Base-by-base conservation (phyloP, 78 protist genomes). In the Dictyostelium firmibasis region DNA sequence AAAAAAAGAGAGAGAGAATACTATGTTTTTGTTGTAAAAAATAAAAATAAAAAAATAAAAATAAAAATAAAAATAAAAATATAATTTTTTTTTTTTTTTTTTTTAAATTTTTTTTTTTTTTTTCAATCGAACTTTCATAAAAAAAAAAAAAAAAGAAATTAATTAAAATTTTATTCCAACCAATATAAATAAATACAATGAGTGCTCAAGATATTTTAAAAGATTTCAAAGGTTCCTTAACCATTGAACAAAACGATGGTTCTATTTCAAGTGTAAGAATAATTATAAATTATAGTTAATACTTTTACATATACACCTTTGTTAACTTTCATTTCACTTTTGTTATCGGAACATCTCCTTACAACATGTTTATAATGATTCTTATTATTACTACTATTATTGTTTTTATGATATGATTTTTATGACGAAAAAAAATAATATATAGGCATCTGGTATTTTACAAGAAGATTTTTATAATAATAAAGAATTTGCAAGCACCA, bases 221-320 rank as follows among this genome's bases (percentile, higher is more conserved):
- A 6, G 86, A 88, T 31, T 88, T 88, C 31, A 88, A 88, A 67
- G 86, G 86, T 62, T 88, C 93, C 78, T 60, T 88, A 72, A 88
- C 86, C 20, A 33, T 88, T 11, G 93, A 88, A 25, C 53, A 23
- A 27, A 44, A 44, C 10, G 93, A 88, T n/a, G 93, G 83, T 31
- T 27, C 81, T 20, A 41, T 88, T 67, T 43, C 70, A 60, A 70
- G 60, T 88, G 93, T 88, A 77, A 62, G 75, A 18, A 11, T 33
- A 18, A 72, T 35, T 31, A 31, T 16, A 16, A 50, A 20, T 4
- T 57, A 20, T 20, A 2, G 10, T 47, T 47, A 13, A 16, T 50
- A 16, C 16, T 57, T 57, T 53, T 70, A 5, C 41, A 7, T n/a
- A 8, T 41, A 16, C 7, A 41, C 2, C 4, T n/a, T 0, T 9